Evolutionary conservation across 2,329 filamentous ascomycete genomes (phyloP).

Genomic region (Monilinia polystroma): DNA sequence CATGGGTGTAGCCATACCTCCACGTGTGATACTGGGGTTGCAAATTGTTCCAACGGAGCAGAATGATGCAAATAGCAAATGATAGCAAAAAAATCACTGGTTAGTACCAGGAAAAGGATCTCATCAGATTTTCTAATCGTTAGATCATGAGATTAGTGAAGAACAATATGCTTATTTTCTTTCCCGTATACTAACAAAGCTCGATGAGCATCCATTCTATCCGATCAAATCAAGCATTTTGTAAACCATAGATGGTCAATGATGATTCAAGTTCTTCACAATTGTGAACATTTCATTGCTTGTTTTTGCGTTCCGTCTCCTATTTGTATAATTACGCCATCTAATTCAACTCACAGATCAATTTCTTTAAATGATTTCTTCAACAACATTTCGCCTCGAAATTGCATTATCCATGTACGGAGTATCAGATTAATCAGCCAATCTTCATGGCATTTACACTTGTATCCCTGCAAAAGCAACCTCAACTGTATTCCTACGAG

Average conservation of each 20-base stretch:
- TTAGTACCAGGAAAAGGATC: not conserved
- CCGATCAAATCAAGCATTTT: not conserved
- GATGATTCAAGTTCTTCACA: not conserved
- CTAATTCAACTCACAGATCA: constrained; percentile 4
- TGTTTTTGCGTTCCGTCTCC: not conserved
- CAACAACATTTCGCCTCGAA: not conserved
- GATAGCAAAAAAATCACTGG: not conserved
- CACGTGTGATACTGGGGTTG: constrained; percentile 9
- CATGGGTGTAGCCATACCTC: constrained; percentile 7
- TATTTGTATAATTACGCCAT: not conserved
- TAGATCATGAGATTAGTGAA: constrained; percentile 2
- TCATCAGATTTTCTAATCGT: not conserved
- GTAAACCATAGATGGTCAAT: constrained; percentile 8
- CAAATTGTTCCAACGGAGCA: not conserved
- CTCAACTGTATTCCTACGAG: constrained; percentile 21
- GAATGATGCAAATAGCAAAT: constrained; percentile 1
- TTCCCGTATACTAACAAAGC: not conserved
- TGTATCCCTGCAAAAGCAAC: constrained; percentile 15
- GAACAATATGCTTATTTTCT: not conserved
- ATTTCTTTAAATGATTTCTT: constrained; percentile 1
- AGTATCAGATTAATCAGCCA: not conserved
- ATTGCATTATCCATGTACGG: not conserved
- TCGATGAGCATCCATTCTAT: not conserved
- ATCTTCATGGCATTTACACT: not conserved
- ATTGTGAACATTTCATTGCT: not conserved